phyloP scores from a whole-genome alignment of 1,284 basidiomycete species.

The Pseudozyma pruni region DNA sequence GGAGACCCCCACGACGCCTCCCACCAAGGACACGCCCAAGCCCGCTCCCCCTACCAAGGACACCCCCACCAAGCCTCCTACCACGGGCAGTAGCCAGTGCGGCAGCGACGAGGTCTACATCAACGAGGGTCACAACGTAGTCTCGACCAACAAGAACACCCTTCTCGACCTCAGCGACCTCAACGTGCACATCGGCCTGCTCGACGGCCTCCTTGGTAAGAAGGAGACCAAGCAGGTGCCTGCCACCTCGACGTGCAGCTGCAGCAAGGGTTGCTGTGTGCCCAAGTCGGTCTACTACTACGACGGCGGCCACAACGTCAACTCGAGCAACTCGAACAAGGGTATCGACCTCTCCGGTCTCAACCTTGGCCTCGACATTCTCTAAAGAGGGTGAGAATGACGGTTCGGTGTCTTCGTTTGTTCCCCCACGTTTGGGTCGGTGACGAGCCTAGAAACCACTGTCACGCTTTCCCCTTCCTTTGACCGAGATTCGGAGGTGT shows the following conservation, averaged over 20 bases:
- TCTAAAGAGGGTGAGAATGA: conserved; percentile 7
- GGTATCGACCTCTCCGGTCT: conserved; percentile 34
- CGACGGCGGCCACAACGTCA: conserved; percentile 47
- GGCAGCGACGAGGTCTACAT: conserved; percentile 28
- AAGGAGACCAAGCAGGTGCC: conserved; percentile 28
- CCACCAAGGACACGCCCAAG: background rate
- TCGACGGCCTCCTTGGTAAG: conserved; percentile 18
- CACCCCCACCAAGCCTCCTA: conserved; percentile 2
- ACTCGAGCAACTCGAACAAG: conserved; percentile 40
- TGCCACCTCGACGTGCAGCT: conserved; percentile 26
- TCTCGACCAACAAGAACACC: conserved; percentile 40
- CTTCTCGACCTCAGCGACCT: conserved; percentile 42
- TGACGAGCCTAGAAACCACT: too few species aligned
- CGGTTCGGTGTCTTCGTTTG: background rate
- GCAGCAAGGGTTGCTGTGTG: conserved; percentile 39
- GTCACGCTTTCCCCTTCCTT: too few species aligned
- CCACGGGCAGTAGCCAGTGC: conserved; percentile 19
- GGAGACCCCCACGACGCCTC: background rate
- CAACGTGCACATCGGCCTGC: conserved; percentile 27
- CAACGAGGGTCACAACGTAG: conserved; percentile 52
- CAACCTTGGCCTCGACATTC: conserved; percentile 43
- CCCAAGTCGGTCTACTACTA: conserved; percentile 40
- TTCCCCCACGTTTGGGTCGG: background rate
- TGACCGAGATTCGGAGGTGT: too few species aligned
- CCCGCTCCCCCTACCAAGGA: background rate